Percentiles rank a stretch among this genome's conserved stretches.
Evolutionary conservation across 179 eudicot genomes (phyloP).

Genomic region (Beta corolliflora): DNA sequence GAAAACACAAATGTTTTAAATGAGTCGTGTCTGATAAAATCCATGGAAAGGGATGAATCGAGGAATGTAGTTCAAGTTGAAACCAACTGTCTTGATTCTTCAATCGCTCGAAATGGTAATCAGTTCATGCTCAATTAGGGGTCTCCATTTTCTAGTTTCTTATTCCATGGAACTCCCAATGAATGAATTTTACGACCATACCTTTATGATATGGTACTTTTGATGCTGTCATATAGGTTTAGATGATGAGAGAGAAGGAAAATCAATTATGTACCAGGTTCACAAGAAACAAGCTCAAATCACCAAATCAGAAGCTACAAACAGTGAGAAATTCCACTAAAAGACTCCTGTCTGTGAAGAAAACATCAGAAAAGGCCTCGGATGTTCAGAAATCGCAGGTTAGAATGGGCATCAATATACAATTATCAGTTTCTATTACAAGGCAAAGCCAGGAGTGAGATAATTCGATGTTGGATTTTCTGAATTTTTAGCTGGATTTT

Average conservation of each 20-base stretch:
- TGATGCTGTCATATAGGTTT: background rate
- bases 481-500: too few relatives aligned
- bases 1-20: too few relatives aligned
- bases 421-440: too few relatives aligned
- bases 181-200: background rate
- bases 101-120: conserved; percentile 39
- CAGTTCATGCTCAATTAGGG: background rate
- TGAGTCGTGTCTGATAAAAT: too few relatives aligned
- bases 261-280: conserved; percentile 38
- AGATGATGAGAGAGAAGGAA: conserved; percentile 54
- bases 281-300: conserved; percentile 30
- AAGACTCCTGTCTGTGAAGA: too few relatives aligned
- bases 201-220: background rate
- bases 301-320: conserved; percentile 23
- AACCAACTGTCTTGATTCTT: conserved; percentile 13
- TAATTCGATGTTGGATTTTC: too few relatives aligned
- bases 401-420: too few relatives aligned
- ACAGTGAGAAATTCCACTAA: conserved; percentile 39
- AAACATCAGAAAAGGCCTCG: too few relatives aligned
- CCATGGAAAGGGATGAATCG: too few relatives aligned
- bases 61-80: conserved; percentile 30
- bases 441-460: too few relatives aligned
- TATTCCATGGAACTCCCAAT: background rate
- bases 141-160: too few relatives aligned
- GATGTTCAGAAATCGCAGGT: too few relatives aligned